Base-by-base conservation (phyloP, 148 eudicot genomes). In the Amaranthus cruentus region DNA sequence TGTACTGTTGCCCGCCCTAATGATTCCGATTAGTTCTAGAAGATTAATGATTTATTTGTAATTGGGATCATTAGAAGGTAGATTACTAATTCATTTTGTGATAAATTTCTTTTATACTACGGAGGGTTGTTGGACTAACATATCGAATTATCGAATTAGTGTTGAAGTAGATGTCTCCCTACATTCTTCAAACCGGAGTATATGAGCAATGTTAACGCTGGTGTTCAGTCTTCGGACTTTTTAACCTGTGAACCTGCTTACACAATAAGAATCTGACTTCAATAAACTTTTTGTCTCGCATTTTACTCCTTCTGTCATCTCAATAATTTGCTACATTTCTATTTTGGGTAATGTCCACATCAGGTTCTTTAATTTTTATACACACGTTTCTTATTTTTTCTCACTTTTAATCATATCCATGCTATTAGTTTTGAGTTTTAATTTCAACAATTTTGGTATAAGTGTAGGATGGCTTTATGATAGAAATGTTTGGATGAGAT, bases 171-270 rank as follows among this genome's bases (percentile, higher is more conserved):
- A 75, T 71, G 62, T 18, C 61, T 50, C 71, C 14, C 60, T 79
- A 64, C 75, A 69, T 79, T 66, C 71, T 59, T 52, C 62, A 66
- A 68, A 64, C 78, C n/a, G n/a, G 68, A 70, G 8, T 72, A n/a
- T 47, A 11, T 12, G 9, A 50, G 21, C 12, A 51, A 13, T 55
- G 67, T 49, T 63, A 52, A 18, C 47, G 12, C 46, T 11, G 15
- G 15, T 58, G 52, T 52, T 43, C 51, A 49, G 6, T 53, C 7
- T 50, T 66, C 55, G 54, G 78, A 75, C 48, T 70, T 70, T 57
- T 68, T 70, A 75, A 46, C 68, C 74, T 28, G 63, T 73, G 67
- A 77, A 55, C 70, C 2, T 68, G 73, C 8, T 47, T 57, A 28
- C 38, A 28, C 38, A 28, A 28, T 49, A 3, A 4, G 21, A 11